phyloP scores from a whole-genome alignment of 2,329 filamentous ascomycete species.

The Aureobasidium sp. region DNA sequence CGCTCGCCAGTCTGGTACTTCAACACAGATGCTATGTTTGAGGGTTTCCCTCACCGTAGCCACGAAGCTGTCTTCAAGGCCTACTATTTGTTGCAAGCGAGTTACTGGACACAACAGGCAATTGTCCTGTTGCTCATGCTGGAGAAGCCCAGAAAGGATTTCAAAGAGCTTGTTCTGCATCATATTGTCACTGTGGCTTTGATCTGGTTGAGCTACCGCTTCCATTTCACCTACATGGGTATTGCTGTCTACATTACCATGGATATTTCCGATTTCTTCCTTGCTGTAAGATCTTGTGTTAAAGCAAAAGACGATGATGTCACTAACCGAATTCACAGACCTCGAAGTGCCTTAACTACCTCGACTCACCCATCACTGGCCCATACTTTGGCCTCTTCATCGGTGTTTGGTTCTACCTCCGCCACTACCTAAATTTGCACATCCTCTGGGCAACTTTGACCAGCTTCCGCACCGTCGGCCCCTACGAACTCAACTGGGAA shows the following conservation, averaged over 20 bases:
- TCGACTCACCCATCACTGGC: constrained; percentile 68
- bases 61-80: constrained; percentile 82
- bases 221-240: constrained; percentile 95
- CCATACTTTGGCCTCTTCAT: constrained; percentile 84
- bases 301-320: no score
- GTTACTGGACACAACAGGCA: constrained; percentile 92
- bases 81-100: constrained; percentile 90
- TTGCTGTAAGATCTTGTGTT: no score
- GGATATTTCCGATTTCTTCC: constrained; percentile 92
- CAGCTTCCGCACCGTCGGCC: constrained; percentile 66
- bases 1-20: constrained; percentile 93
- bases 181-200: constrained; percentile 82
- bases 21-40: constrained; percentile 85
- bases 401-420: constrained; percentile 77
- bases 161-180: constrained; percentile 84
- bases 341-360: constrained; percentile 86
- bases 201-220: constrained; percentile 82
- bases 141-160: constrained; percentile 92
- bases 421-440: constrained; percentile 74
- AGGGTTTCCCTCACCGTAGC: constrained; percentile 73
- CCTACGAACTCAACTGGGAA: constrained; percentile 70
- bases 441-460: constrained; percentile 71
- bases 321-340: constrained; percentile 46
- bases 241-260: constrained; percentile 90
- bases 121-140: constrained; percentile 79